These are phyloP conservation scores for Phytophthora sp. DNA, from an alignment of 352 stramenopile species.

Conservation along the genomic window DNA sequence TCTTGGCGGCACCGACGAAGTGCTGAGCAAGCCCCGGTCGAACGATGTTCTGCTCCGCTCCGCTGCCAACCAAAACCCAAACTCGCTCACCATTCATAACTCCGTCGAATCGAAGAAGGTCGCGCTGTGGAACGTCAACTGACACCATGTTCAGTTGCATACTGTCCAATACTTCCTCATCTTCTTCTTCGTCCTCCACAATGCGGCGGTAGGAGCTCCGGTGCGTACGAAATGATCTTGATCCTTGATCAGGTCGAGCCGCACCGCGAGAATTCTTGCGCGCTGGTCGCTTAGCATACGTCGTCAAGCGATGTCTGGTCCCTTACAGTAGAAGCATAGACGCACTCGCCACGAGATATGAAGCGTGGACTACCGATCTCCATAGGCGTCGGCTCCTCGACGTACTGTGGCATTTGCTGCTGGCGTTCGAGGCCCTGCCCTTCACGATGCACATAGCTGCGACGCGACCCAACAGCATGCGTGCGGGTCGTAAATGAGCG, in stretches of 20 bases:
- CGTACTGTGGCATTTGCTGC: neutral
- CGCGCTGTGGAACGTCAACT: neutral
- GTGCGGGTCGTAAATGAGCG: slow-evolving; percentile 16
- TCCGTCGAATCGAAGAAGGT: slow-evolving; percentile 1
- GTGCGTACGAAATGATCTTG: neutral
- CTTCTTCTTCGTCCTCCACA: neutral
- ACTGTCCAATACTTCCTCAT: neutral
- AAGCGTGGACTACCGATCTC: slow-evolving; percentile 1
- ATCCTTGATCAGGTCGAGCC: neutral
- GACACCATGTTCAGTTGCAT: neutral
- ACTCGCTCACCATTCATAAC: slow-evolving; percentile 3
- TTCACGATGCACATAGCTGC: neutral
- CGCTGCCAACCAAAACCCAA: slow-evolving; percentile 11
- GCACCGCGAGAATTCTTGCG: neutral
- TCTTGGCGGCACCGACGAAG: neutral
- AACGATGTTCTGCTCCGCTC: slow-evolving; percentile 7
- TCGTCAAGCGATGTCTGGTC: neutral
- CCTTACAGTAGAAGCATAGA: slow-evolving; percentile 12
- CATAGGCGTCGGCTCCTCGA: slow-evolving; percentile 2
- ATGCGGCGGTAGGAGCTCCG: neutral
- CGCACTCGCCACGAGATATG: slow-evolving; percentile 1
- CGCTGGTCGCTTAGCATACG: neutral
- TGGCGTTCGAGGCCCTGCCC: neutral
- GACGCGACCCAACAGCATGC: neutral
- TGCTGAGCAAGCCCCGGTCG: slow-evolving; percentile 2